Conservation (phyloP, 2,329 filamentous ascomycete species). For the Curvularia sp. region DNA sequence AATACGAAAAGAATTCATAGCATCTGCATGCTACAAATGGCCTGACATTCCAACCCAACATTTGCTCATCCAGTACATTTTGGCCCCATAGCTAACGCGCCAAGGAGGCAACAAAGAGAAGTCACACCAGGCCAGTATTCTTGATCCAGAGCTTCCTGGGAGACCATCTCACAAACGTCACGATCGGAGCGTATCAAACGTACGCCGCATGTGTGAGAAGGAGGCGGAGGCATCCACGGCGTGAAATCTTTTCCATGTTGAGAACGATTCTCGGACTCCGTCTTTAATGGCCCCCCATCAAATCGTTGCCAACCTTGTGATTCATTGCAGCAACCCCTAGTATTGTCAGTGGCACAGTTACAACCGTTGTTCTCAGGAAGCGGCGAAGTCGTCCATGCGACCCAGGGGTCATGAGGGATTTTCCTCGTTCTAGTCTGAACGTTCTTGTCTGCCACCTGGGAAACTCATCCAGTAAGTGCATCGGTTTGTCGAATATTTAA, state of each 20-base stretch:
- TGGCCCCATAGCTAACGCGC: neutral
- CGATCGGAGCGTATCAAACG: neutral
- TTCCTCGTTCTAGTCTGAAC: neutral
- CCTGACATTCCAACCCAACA: neutral
- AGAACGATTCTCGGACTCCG: neutral
- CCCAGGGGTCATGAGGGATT: neutral
- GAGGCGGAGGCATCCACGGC: neutral
- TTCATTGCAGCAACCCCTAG: neutral
- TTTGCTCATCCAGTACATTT: neutral
- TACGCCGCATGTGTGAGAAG: neutral
- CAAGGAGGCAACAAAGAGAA: neutral
- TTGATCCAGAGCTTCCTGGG: neutral
- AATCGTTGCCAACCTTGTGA: neutral
- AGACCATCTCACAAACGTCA: neutral
- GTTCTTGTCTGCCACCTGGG: neutral
- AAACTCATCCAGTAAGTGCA: neutral
- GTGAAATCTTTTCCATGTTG: neutral
- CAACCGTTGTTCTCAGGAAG: neutral
- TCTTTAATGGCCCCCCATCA: neutral
- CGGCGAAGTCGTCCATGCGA: neutral
- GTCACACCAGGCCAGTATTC: too few species aligned
- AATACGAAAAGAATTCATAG: neutral
- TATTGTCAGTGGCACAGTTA: neutral
- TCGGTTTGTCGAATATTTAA: neutral
- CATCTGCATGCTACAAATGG: neutral